Percentiles rank a stretch among this genome's conserved stretches.
phyloP scores from a whole-genome alignment of 2,329 filamentous ascomycete species.

The Penicillium sp. region DNA sequence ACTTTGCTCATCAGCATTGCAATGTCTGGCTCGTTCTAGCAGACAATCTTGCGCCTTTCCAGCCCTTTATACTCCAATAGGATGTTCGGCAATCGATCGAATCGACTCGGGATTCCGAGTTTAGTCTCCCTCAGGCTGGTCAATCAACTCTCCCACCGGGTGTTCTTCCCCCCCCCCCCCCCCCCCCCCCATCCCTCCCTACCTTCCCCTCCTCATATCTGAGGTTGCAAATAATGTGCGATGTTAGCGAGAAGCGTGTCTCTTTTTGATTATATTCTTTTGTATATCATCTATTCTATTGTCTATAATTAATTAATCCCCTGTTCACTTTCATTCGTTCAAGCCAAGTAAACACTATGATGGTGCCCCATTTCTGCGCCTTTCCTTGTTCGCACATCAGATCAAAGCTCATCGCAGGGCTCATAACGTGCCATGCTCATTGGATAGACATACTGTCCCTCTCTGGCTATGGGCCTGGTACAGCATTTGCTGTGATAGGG shows the following conservation, averaged over 20 bases:
- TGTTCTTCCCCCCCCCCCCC: not conserved
- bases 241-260: slow-evolving; percentile 23
- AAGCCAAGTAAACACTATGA: no score
- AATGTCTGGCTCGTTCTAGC: slow-evolving; percentile 8
- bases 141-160: no score
- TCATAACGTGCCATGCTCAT: no score
- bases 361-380: no score
- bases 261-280: slow-evolving; percentile 5
- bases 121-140: no score
- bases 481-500: no score
- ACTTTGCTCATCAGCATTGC: slow-evolving; percentile 6
- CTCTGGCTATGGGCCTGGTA: no score
- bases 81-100: no score
- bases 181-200: slow-evolving; percentile 7
- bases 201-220: slow-evolving; percentile 4
- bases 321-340: no score
- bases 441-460: no score
- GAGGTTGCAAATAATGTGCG: slow-evolving; percentile 19
- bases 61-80: not conserved
- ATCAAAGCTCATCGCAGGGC: no score
- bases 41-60: not conserved
- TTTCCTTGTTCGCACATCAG: no score
- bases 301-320: slow-evolving; percentile 1
- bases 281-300: slow-evolving; percentile 7
- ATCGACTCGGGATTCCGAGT: not conserved